Evolutionary conservation across 2,329 filamentous ascomycete species (phyloP), one percentile per base, ranked within the genome.

Genomic region (Monosporascus cannonballus): DNA sequence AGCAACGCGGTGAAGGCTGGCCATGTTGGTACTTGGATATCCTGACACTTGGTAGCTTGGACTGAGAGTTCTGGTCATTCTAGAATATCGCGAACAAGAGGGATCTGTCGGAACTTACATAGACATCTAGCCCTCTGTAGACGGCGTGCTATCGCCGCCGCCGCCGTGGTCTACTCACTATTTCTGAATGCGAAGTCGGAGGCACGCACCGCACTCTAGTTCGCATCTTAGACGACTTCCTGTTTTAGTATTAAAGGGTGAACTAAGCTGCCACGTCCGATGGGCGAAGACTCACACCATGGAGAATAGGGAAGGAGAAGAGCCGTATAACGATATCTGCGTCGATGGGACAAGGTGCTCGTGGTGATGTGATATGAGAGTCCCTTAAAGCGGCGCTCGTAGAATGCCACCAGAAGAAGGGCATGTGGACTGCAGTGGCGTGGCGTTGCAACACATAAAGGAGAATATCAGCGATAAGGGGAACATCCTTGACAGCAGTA

Each of bases 1-100:
- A 54, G 59, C 63, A 48, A 67, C 56, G 18, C 51, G 63, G 52
- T 63, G 60, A 51, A 67, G 49, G 53, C 59, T 66, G 46, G 56
- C 56, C 65, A 67, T 67, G 24, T 58, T 45, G 38, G 45, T 37
- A 38, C 24, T 45, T 9, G 4, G 18, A 11, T 44, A 44, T 24
- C 18, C 14, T 22, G 41, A 15, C 14, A 3, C 11, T 38, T 38
- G 5, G 15, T 14, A 24, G 41, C 18, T 15, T 8, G 18, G 8
- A 6, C 8, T 44, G 41, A 17, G 41, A 42, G 18, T n/a, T 42
- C 18, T 22, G 39, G 39, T 9, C 3, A 14, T 42, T 44, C 41
- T 11, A 24, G 20, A 44, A 25, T n/a, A 38, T 38, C 11, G n/a
- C 36, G 36, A 38, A 38, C 11, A 7, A n/a, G 36, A 38, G 36